phyloP scores from a whole-genome alignment of 805 yeast genomes.

The Kuraishia hungarica region DNA sequence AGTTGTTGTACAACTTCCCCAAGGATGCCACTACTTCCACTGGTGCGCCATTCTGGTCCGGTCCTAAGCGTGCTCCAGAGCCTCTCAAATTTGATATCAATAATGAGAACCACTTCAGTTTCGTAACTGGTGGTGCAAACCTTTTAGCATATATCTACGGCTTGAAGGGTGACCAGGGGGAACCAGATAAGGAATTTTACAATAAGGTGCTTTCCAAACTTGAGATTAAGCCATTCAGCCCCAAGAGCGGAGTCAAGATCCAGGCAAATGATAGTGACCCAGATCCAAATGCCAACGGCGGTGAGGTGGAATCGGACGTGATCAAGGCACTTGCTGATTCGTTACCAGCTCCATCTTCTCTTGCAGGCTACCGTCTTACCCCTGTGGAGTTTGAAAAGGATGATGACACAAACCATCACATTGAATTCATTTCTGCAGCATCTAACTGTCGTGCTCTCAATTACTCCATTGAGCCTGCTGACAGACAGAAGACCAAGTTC shows the following conservation, averaged over 20 bases:
- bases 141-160: conserved; percentile 89
- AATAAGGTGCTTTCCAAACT: conserved; percentile 41
- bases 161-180: conserved; percentile 61
- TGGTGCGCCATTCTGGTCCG: conserved; percentile 96
- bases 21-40: conserved; percentile 81
- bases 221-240: conserved; percentile 57
- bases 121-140: conserved; percentile 84
- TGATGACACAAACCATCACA: conserved; percentile 94
- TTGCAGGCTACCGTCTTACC: conserved; percentile 78
- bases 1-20: conserved; percentile 91
- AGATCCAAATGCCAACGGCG: conserved; percentile 59
- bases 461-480: conserved; percentile 83
- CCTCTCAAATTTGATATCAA: conserved; percentile 73
- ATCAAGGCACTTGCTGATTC: conserved; percentile 62
- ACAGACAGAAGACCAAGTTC: conserved; percentile 83
- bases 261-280: conserved; percentile 85
- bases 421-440: conserved; percentile 92
- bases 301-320: conserved; percentile 48
- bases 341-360: conserved; percentile 79
- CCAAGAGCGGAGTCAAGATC: conserved; percentile 68
- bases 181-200: conserved; percentile 39
- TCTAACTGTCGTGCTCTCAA: conserved; percentile 94
- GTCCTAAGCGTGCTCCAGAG: conserved; percentile 92
- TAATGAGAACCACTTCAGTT: conserved; percentile 72
- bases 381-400: conserved; percentile 98